Conservation (phyloP, 192 early-diverging fungal genomes). For the Rhizophagus prolifer region DNA sequence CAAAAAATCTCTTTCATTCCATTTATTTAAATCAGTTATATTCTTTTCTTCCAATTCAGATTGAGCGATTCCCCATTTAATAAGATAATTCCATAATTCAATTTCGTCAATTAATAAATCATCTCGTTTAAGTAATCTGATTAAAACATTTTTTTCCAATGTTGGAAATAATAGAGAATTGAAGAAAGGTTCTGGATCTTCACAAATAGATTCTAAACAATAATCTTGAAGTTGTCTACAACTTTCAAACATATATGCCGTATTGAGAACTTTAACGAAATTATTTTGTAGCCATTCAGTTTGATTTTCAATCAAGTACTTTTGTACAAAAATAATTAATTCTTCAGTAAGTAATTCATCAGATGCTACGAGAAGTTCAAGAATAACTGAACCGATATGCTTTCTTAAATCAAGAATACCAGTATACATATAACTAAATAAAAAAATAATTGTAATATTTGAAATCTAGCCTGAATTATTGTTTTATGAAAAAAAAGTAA, state of each 20-base stretch:
- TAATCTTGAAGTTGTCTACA: constrained; percentile 16
- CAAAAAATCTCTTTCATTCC: background rate
- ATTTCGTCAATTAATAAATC: constrained; percentile 23
- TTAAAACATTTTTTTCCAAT: constrained; percentile 12
- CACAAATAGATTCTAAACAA: constrained; percentile 10
- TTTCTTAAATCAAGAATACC: constrained; percentile 6
- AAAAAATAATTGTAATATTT: background rate
- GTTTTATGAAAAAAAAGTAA: background rate
- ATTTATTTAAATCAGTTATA: background rate
- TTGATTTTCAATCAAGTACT: constrained; percentile 21
- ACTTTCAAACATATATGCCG: background rate
- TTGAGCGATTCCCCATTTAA: constrained; percentile 13
- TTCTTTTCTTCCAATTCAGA: background rate
- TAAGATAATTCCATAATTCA: constrained; percentile 19
- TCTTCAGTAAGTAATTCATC: constrained; percentile 22
- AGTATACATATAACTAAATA: constrained; percentile 19
- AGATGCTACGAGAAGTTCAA: constrained; percentile 13
- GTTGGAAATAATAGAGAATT: background rate
- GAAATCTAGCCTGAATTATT: background rate
- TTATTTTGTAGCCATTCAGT: background rate
- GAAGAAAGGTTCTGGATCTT: constrained; percentile 17
- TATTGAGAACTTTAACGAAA: constrained; percentile 6
- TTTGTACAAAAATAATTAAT: background rate
- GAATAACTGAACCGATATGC: background rate
- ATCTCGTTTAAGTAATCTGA: background rate